Base-by-base conservation (phyloP, 352 stramenopile species). In the Phytophthora cryptogea region DNA sequence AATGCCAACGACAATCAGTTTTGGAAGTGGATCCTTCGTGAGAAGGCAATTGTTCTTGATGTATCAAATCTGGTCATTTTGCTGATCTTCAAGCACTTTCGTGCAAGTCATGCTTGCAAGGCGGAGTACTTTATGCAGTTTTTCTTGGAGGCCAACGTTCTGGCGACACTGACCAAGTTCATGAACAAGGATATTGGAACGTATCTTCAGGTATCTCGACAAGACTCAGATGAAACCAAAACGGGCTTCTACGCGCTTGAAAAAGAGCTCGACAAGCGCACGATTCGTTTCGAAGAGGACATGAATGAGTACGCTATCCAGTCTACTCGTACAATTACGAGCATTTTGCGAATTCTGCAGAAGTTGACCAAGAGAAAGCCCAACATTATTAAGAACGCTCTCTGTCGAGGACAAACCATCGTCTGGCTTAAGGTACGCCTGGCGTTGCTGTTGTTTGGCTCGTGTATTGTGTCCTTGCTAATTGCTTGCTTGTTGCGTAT, bases 361-460 rank as follows among this genome's bases (percentile, higher is more conserved):
- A 91, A 91, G 41, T 68, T 94, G 61, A 94, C 82, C 9, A 94
- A 94, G 67, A 65, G 80, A n/a, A 92, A 92, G 54, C 82, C 85
- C 8, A 92, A 89, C 50, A 78, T 94, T 14, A 94, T 94, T 54
- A 91, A 90, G 58, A 89, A 90, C 54, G 78, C 74, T 20, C 71
- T 94, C 0, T 92, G 82, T 47, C 80, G 85, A 45, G 60, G 74
- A 11, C 80, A 82, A 16, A 92, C 85, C 11, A 90, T 94, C 33
- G 85, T 93, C 13, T 90, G 82, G 82, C 66, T 92, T 20, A 92
- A 92, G 74, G 78, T 90, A 66, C 13, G 46, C 30, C 13, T 13
- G 16, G 8, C 28, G 27, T 31, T 62, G 16, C 50, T 50, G 14
- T 55, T 27, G 11, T 41, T n/a, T 51, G 40, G 5, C 13, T 10